phyloP scores from a whole-genome alignment of 768 basidiomycete species.

The Wakefieldia striispora region DNA sequence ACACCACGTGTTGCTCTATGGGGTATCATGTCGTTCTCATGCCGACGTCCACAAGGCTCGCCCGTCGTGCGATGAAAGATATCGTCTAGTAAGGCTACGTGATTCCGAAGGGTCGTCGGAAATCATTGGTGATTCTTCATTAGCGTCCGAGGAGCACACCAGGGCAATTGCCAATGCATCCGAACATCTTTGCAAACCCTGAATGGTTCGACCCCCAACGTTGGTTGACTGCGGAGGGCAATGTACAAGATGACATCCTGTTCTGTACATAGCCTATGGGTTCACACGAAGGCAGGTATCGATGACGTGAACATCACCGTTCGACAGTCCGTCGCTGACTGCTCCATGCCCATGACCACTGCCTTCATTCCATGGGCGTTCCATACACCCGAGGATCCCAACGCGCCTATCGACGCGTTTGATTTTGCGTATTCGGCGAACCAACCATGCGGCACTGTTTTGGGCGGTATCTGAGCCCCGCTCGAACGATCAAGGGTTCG shows the following conservation, averaged over 20 bases:
- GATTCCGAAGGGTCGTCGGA: too few relatives aligned
- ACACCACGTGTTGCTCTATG: too few relatives aligned
- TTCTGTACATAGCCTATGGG: slow-evolving; percentile 33
- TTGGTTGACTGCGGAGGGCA: too few relatives aligned
- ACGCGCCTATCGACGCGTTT: slow-evolving; percentile 53
- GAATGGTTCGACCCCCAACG: too few relatives aligned
- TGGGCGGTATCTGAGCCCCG: slow-evolving; percentile 10
- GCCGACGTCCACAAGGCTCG: too few relatives aligned
- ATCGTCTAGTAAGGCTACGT: too few relatives aligned
- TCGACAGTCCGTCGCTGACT: slow-evolving; percentile 37
- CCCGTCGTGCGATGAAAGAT: too few relatives aligned
- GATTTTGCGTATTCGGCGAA: slow-evolving; percentile 45
- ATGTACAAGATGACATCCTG: slow-evolving; percentile 18
- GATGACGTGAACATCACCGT: not conserved
- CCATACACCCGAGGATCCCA: slow-evolving; percentile 45
- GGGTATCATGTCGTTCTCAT: too few relatives aligned
- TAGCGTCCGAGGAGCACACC: too few relatives aligned
- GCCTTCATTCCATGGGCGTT: slow-evolving; percentile 64
- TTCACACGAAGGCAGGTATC: slow-evolving; percentile 30
- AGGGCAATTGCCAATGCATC: too few relatives aligned
- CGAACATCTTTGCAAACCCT: too few relatives aligned
- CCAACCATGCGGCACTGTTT: slow-evolving; percentile 5
- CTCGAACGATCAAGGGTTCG: not conserved
- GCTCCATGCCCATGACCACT: slow-evolving; percentile 60
- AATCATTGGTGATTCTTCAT: too few relatives aligned